Conservation (phyloP, 2,329 filamentous ascomycete genomes). For the Alternaria ethzedia region DNA sequence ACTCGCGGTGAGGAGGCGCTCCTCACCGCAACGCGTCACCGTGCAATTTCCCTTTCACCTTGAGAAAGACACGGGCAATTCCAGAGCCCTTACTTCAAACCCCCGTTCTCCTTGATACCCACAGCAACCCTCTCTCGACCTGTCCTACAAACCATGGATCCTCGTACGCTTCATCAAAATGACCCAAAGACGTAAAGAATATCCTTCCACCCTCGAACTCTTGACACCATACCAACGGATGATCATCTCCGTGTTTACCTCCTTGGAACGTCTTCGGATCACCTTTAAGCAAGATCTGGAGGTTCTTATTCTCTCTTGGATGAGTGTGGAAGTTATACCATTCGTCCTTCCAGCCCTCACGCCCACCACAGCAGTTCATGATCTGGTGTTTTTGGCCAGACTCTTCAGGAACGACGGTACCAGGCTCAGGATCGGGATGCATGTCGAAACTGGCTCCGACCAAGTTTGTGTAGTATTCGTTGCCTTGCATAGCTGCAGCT, state of each 20-base stretch:
- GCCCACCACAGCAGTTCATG: not conserved
- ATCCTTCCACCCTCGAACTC: constrained; percentile 36
- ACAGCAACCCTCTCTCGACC: constrained; percentile 28
- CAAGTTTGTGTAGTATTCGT: constrained; percentile 29
- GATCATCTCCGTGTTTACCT: constrained; percentile 32
- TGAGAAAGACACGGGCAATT: not conserved
- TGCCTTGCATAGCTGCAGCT: constrained; percentile 30
- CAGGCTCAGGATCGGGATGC: constrained; percentile 30
- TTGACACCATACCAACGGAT: constrained; percentile 40
- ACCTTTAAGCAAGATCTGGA: constrained; percentile 27
- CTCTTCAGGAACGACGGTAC: constrained; percentile 21
- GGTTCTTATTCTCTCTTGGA: constrained; percentile 26
- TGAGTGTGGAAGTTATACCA: constrained; percentile 40
- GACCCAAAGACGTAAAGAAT: constrained; percentile 32
- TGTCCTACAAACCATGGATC: constrained; percentile 30
- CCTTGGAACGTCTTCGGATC: constrained; percentile 29
- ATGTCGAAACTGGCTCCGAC: constrained; percentile 36
- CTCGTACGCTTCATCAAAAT: constrained; percentile 36
- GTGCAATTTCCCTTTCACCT: not conserved
- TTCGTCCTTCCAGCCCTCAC: constrained; percentile 31
- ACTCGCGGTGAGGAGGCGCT: not conserved
- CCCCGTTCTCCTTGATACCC: constrained; percentile 15
- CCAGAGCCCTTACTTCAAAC: not conserved
- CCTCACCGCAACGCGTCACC: not conserved
- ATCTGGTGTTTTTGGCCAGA: constrained; percentile 11